Evolutionary conservation across 2,329 filamentous ascomycete species (phyloP), one percentile per base, ranked within the genome.

Genomic region (Cercospora citrullina): DNA sequence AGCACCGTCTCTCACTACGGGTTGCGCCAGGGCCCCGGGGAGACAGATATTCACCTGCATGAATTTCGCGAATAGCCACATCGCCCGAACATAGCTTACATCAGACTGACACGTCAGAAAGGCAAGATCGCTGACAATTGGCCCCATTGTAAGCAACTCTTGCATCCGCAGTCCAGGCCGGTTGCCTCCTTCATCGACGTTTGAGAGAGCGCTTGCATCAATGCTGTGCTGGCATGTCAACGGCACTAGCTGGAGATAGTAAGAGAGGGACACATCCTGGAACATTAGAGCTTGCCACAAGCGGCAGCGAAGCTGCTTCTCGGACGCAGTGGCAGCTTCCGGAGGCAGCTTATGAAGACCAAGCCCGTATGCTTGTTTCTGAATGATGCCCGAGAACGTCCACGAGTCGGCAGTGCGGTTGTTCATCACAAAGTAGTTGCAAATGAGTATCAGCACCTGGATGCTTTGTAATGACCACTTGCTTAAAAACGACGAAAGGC

Each of bases 351-450:
- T 88, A n/a, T 42, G 36, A 42, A 94, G 79, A 0, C 91, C 90
- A 89, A 94, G 91, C 23, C 91, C 91, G 72, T 93, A 93, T 0
- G 91, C 88, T 78, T 94, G 91, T 23, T 91, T 85, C 72, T 92
- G 89, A 18, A 92, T 78, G 31, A 94, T 89, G 7, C 91, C 91
- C 0, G 89, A 90, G 81, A 93, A 94, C 0, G 91, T 89, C 89
- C 91, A 94, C 1, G 91, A 91, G 76, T 94, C 91, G 0, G 90
- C 91, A 4, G 90, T 90, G 73, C 93, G 91, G 74, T 93, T 93
- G 77, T 94, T 91, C 74, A 93, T 94, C 81, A 94, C 93, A 36
- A 94, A 83, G 73, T 94, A 94, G 75, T 94, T 93, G 0, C 88
- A 89, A 65, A 93, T 88, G 18, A 94, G 79, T 0, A 93, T 89